Percentiles rank a stretch among this genome's conserved stretches.
phyloP scores from a whole-genome alignment of 2,329 filamentous ascomycete species.

The Clonostachys rhizophaga region DNA sequence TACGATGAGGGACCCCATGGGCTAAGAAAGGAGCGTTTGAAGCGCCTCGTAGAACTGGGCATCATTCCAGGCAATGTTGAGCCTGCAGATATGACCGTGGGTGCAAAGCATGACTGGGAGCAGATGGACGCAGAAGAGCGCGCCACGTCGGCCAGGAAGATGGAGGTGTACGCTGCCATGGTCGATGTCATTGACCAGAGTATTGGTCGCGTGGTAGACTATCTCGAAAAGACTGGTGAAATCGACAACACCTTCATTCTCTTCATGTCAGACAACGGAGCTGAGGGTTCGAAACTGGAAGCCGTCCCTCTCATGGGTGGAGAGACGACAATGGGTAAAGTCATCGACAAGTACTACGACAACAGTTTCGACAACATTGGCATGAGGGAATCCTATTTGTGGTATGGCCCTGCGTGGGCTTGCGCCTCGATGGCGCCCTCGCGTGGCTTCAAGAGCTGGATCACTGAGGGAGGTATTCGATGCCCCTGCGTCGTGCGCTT shows the following conservation, averaged over 20 bases:
- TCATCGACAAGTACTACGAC: conserved; percentile 51
- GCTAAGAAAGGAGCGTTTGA: no score
- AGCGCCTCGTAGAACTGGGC: conserved; percentile 48
- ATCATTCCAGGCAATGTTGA: conserved; percentile 26
- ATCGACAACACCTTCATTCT: conserved; percentile 60
- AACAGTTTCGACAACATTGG: conserved; percentile 46
- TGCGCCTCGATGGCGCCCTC: conserved; percentile 28
- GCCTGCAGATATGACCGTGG: not conserved
- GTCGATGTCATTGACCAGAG: conserved; percentile 58
- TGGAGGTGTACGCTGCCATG: conserved; percentile 53
- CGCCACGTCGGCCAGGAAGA: not conserved
- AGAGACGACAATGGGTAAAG: conserved; percentile 48
- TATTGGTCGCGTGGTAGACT: conserved; percentile 52
- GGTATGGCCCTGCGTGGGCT: conserved; percentile 55
- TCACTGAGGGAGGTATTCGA: conserved; percentile 35
- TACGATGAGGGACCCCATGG: conserved; percentile 60
- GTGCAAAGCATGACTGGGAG: conserved; percentile 9
- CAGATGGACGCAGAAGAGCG: not conserved
- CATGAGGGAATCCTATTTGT: conserved; percentile 50
- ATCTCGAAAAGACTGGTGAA: conserved; percentile 50
- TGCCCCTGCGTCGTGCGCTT: conserved; percentile 8
- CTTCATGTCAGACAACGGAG: conserved; percentile 61
- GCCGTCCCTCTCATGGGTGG: conserved; percentile 18
- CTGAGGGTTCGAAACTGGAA: conserved; percentile 54
- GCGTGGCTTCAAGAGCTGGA: conserved; percentile 28